phyloP scores from a whole-genome alignment of 1,139 yeast species.

The Candida pseudocylindracea region DNA sequence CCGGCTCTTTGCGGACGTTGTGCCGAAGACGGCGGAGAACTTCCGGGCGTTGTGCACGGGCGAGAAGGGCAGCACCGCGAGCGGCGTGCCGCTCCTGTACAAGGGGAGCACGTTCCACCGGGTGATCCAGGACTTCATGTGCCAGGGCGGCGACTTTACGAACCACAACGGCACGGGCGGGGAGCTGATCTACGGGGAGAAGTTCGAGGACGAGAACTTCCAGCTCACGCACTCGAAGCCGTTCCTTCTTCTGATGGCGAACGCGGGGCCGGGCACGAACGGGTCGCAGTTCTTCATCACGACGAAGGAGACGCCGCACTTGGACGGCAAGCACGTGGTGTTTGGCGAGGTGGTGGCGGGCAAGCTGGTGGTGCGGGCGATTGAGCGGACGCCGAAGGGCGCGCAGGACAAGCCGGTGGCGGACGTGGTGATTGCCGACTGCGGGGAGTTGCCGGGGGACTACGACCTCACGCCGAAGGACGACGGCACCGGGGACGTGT shows the following conservation, averaged over 20 bases:
- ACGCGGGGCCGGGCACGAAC: slow-evolving; percentile 5
- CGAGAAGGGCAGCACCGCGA: slow-evolving; percentile 46
- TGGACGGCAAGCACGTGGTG: slow-evolving; percentile 5
- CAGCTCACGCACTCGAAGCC: slow-evolving; percentile 4
- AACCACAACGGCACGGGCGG: slow-evolving; percentile 5
- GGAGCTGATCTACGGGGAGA: slow-evolving; percentile 5
- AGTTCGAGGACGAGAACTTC: slow-evolving; percentile 5
- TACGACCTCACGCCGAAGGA: slow-evolving; percentile 24
- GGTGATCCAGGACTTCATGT: slow-evolving; percentile 5
- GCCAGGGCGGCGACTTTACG: slow-evolving; percentile 5
- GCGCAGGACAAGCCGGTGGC: slow-evolving; percentile 6
- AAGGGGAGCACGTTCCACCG: slow-evolving; percentile 4
- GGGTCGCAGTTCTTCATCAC: slow-evolving; percentile 6
- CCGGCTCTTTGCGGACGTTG: slow-evolving; percentile 57
- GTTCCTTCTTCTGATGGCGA: slow-evolving; percentile 5
- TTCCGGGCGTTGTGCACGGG: slow-evolving; percentile 85
- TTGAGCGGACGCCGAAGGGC: slow-evolving; percentile 5
- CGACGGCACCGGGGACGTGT: slow-evolving; percentile 73
- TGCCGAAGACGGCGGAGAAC: slow-evolving; percentile 86
- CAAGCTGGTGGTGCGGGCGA: slow-evolving; percentile 4
- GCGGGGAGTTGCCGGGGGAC: slow-evolving; percentile 19
- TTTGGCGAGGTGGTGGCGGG: slow-evolving; percentile 5
- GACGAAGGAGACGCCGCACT: slow-evolving; percentile 5
- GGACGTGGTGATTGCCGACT: slow-evolving; percentile 4
- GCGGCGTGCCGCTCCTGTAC: slow-evolving; percentile 36